A percentile compares a stretch with the other conserved stretches of the same genome.
These are phyloP conservation scores for Auricularia cornea DNA, from an alignment of 768 basidiomycete species.

Conservation along the genomic window DNA sequence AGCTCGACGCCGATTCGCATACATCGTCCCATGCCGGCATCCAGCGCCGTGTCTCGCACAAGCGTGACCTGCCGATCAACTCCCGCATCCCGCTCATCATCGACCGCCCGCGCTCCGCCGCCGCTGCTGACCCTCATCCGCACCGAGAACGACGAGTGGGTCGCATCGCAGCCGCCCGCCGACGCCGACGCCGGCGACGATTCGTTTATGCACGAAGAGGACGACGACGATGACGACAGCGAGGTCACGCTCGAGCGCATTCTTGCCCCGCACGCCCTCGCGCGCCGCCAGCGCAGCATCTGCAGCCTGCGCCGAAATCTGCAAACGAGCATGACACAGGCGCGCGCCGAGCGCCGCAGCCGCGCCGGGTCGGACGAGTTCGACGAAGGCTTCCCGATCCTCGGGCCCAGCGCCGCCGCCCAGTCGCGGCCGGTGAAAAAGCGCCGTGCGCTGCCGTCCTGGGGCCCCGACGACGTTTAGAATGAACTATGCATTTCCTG, in stretches of 20 bases:
- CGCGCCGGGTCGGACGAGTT: background rate
- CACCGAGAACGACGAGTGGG: background rate
- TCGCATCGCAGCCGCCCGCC: background rate
- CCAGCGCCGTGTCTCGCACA: constrained; percentile 38
- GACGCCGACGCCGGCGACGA: background rate
- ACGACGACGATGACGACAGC: background rate
- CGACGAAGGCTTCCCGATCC: background rate
- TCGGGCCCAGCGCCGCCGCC: background rate
- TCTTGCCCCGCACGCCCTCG: background rate
- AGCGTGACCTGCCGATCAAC: constrained; percentile 63
- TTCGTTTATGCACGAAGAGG: background rate
- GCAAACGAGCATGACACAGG: background rate
- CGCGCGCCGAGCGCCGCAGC: background rate
- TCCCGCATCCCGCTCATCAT: constrained; percentile 54
- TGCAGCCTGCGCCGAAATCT: background rate
- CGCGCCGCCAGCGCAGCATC: background rate
- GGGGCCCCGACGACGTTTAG: background rate
- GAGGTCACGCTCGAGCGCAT: background rate
- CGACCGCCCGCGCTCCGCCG: constrained; percentile 17
- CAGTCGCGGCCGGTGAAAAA: background rate
- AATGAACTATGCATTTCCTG: background rate
- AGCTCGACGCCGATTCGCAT: constrained; percentile 1
- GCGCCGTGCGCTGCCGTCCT: background rate
- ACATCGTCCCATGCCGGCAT: constrained; percentile 23
- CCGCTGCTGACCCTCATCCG: background rate